Conservation (phyloP, 768 basidiomycete genomes). For the Lentinula sp. region DNA sequence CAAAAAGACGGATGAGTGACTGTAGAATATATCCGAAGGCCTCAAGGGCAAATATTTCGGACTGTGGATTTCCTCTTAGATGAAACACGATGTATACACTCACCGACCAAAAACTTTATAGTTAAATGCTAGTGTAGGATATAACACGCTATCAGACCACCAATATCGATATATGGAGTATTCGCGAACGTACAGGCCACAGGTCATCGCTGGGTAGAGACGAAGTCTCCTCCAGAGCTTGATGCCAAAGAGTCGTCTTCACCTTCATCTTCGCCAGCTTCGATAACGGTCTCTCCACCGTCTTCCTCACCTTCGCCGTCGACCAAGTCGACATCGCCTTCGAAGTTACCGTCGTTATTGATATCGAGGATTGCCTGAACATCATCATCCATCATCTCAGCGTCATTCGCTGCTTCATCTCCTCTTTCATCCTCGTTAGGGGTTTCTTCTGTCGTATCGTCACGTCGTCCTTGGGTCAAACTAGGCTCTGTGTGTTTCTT, state of each 20-base stretch:
- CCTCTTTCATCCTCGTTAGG: background rate
- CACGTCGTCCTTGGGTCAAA: background rate
- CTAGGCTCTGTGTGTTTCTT: background rate
- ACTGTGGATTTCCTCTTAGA: too few relatives aligned
- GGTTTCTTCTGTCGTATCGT: background rate
- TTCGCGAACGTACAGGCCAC: slow-evolving; percentile 26
- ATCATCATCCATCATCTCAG: background rate
- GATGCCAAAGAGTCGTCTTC: slow-evolving; percentile 6
- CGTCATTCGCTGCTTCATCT: background rate
- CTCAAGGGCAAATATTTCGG: too few relatives aligned
- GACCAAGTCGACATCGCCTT: background rate
- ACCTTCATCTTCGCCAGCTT: background rate
- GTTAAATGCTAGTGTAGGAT: background rate
- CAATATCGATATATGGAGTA: background rate
- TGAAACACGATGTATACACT: background rate
- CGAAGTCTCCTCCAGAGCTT: slow-evolving; percentile 16
- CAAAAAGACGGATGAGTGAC: too few relatives aligned
- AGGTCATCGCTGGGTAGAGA: slow-evolving; percentile 33
- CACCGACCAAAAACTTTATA: background rate
- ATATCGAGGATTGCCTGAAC: slow-evolving; percentile 11
- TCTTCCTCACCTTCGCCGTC: background rate
- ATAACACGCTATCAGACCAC: background rate
- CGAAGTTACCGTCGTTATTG: slow-evolving; percentile 26
- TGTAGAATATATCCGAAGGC: too few relatives aligned
- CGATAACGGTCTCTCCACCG: slow-evolving; percentile 7